Evolutionary conservation across 176 grass and related monocot species (phyloP), one percentile per base, ranked within the genome.

Genomic region (Eremochloa ophiuroides): DNA sequence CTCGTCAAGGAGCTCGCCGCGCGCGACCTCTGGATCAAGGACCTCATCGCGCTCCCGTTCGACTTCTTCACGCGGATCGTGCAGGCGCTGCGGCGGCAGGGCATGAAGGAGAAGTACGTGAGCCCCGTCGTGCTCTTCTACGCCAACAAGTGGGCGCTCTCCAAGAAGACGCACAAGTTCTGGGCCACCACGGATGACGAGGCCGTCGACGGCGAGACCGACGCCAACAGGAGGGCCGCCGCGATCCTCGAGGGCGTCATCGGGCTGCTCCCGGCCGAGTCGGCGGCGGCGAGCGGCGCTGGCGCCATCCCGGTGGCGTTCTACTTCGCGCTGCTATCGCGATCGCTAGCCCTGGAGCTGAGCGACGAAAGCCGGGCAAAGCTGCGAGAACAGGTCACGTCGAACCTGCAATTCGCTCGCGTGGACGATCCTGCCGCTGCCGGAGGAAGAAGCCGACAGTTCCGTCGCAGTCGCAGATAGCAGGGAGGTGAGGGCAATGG

Each of bases 131-230:
- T 98, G 67, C 75, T 98, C 78, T 93, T 93, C 87, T 98, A 94
- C 61, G 95, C 92, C 7, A 98, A 98, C 87, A 98, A 98, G 86
- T 98, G 95, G 95, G 90, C 94, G 80, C 95, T 98, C 66, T 98
- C 95, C 18, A 87, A 91, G 89, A 98, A 98, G 78, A 98, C 95
- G 18, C 92, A 87, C 84, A 93, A 91, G 85, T 98, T 94, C 78
- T 94, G 90, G 95, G 90, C 91, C 30, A 80, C 48, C 85, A 88
- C 79, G 61, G 86, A 84, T 28, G 84, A 84, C n/a, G 85, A 97
- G 5, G 55, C 40, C 77, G 71, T 80, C 31, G 86, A 82, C 39
- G 94, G 89, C 53, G 87, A 78, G 61, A 85, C 39, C 29, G 86
- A 85, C 72, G 90, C 88, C 0, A 85, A 89, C 64, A 89, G 83